A percentile compares a stretch with the other conserved stretches of the same genome.
phyloP scores from a whole-genome alignment of 2,329 filamentous ascomycete genomes.

The Talaromyces sp. region DNA sequence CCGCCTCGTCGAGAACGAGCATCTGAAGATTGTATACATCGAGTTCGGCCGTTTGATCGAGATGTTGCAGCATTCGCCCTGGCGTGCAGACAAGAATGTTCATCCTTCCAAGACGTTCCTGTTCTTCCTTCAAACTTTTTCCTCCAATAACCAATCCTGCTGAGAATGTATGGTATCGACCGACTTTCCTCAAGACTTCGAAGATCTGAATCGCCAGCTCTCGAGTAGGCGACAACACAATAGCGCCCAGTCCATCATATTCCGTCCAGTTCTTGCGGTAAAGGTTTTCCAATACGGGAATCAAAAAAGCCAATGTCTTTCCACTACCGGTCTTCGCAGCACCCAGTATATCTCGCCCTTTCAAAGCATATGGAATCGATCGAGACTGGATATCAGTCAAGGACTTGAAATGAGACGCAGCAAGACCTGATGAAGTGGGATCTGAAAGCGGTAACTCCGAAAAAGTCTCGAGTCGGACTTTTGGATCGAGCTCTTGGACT shows the following conservation, averaged over 20 bases:
- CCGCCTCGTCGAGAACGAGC: conserved; percentile 90
- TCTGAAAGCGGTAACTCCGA: conserved; percentile 81
- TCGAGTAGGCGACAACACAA: conserved; percentile 90
- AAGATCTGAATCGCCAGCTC: conserved; percentile 97
- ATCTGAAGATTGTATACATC: conserved; percentile 90
- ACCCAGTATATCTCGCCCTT: conserved; percentile 83
- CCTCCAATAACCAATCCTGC: conserved; percentile 92
- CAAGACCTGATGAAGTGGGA: conserved; percentile 74
- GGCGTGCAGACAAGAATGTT: conserved; percentile 97
- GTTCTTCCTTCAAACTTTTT: conserved; percentile 83
- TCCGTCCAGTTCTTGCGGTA: conserved; percentile 88
- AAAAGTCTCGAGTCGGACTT: conserved; percentile 64
- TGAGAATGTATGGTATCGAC: conserved; percentile 83
- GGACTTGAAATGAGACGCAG: conserved; percentile 82
- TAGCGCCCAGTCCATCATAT: conserved; percentile 82
- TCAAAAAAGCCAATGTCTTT: conserved; percentile 89
- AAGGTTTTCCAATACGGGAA: conserved; percentile 89
- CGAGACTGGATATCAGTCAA: conserved; percentile 89
- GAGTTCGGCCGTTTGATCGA: conserved; percentile 89
- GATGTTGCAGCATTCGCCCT: conserved; percentile 89
- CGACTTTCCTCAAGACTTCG: conserved; percentile 86
- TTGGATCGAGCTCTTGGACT: conserved; percentile 47
- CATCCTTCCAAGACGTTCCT: conserved; percentile 82
- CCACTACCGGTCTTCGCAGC: conserved; percentile 94
- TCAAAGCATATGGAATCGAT: conserved; percentile 83